Percentiles rank a stretch among this genome's conserved stretches.
Evolutionary conservation across 2,329 filamentous ascomycete species (phyloP).

Genomic region (Magnaporthales sp.): DNA sequence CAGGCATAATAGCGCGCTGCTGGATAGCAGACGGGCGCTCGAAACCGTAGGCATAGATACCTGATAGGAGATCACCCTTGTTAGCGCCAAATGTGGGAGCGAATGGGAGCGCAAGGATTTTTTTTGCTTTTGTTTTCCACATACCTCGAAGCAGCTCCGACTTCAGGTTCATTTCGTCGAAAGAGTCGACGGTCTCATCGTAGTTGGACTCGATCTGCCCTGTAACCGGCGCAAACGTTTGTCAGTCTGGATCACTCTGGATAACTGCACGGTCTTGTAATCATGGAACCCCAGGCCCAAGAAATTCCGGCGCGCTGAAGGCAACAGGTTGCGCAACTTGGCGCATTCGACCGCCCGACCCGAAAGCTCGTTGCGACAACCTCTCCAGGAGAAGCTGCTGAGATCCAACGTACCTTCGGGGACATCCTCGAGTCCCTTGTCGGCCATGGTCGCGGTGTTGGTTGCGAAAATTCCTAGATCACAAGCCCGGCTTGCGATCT

Average conservation of each 20-base stretch:
- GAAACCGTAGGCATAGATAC: conserved; percentile 99
- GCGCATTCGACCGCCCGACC: neutral
- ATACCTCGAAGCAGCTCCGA: conserved; percentile 89
- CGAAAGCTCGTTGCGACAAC: neutral
- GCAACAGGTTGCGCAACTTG: neutral
- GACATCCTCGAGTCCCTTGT: conserved; percentile 97
- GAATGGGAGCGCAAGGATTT: neutral
- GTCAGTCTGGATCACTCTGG: neutral
- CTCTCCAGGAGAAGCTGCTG: neutral
- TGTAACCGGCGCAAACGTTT: conserved; percentile 30
- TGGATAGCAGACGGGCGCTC: conserved; percentile 99
- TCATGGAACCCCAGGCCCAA: neutral
- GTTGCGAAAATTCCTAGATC: conserved; percentile 53
- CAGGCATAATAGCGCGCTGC: conserved; percentile 99
- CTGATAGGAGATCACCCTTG: conserved; percentile 27
- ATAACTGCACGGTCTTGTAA: neutral
- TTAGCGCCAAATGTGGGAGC: neutral
- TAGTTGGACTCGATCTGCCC: conserved; percentile 99
- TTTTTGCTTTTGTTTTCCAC: conserved; percentile 15
- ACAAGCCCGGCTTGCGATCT: conserved; percentile 75
- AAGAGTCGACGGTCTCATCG: conserved; percentile 98
- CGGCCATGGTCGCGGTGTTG: conserved; percentile 87
- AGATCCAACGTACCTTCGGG: conserved; percentile 67
- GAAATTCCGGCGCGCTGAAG: neutral
- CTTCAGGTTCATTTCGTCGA: conserved; percentile 97